Percentiles rank a stretch among this genome's conserved stretches.
phyloP scores from a whole-genome alignment of 1,139 yeast species.

The Kodamaea fungicola region DNA sequence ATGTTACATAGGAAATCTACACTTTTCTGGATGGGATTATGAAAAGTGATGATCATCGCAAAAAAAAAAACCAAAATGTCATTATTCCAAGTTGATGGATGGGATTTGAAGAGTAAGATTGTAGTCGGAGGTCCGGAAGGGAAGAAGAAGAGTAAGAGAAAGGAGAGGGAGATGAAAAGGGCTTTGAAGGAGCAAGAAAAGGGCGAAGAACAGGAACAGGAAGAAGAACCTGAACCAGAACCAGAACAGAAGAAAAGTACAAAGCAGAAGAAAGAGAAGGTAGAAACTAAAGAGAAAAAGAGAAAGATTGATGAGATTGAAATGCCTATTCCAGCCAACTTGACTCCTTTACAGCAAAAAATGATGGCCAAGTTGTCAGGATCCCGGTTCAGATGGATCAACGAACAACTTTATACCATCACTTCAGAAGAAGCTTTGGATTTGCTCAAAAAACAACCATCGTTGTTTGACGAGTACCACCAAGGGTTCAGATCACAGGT shows the following conservation, averaged over 20 bases:
- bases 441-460: constrained; percentile 77
- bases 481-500: constrained; percentile 94
- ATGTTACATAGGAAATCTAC: not conserved
- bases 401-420: constrained; percentile 88
- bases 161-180: constrained; percentile 30
- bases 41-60: constrained; percentile 5
- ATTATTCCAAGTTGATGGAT: constrained; percentile 76
- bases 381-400: constrained; percentile 95
- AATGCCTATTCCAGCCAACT: constrained; percentile 32
- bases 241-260: constrained; percentile 14
- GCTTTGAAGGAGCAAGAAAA: constrained; percentile 17
- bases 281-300: constrained; percentile 10
- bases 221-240: constrained; percentile 6
- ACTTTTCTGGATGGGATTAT: not conserved
- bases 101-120: constrained; percentile 64
- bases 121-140: constrained; percentile 39
- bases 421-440: constrained; percentile 73
- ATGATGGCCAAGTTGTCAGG: constrained; percentile 95
- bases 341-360: constrained; percentile 90
- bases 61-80: constrained; percentile 43
- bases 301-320: constrained; percentile 8
- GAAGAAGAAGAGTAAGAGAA: constrained; percentile 30
- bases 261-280: constrained; percentile 10
- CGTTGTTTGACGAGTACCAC: constrained; percentile 89
- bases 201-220: constrained; percentile 2